Base-by-base conservation (phyloP, 2,329 filamentous ascomycete genomes). In the Ophiostoma himal-ulmi region DNA sequence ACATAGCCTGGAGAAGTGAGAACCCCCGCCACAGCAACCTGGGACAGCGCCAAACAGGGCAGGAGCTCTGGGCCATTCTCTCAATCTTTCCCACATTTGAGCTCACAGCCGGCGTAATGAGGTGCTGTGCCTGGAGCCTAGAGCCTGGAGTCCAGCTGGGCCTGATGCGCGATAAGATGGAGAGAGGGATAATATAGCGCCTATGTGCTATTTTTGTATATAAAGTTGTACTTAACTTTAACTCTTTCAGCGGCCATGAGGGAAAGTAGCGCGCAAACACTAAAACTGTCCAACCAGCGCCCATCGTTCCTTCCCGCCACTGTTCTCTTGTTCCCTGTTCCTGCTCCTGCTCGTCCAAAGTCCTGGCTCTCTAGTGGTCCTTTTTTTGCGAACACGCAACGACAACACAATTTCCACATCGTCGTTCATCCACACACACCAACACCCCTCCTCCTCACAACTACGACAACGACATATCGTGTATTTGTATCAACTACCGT, bases 391-490 rank as follows among this genome's bases (percentile, higher is more conserved):
- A 67, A 41, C 44, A 34, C n/a, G 62, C 39, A 62, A 62, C 65
- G 44, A 68, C 69, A 64, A 41, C 66, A 65, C 62, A 65, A 65
- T 22, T 41, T 65, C 66, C 69, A 68, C 39, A 39, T 20, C 34
- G 37, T 13, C 22, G 52, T 44, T 30, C 65, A 44, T 70, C 44
- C 30, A 64, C 62, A 65, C 62, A 39, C 62, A 22, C 20, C 34
- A 37, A 65, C 34, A 37, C 34, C 39, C 11, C 26, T 57, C 54
- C 11, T 65, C 34, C 39, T 67, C 66, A 68, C 69, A 34, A 54
- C 54, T 22, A 68, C 69, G 64, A 68, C 62, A 36, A 65, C 69
- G 22, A 70, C 70, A 34, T 36, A 62, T 69, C 70, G 67, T 71
- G 70, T 67, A 67, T 67, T 67, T 67, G 60, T 69, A 71, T 69